Evolutionary conservation across 768 basidiomycete genomes (phyloP).

Genomic region (Suillus tomentosus): DNA sequence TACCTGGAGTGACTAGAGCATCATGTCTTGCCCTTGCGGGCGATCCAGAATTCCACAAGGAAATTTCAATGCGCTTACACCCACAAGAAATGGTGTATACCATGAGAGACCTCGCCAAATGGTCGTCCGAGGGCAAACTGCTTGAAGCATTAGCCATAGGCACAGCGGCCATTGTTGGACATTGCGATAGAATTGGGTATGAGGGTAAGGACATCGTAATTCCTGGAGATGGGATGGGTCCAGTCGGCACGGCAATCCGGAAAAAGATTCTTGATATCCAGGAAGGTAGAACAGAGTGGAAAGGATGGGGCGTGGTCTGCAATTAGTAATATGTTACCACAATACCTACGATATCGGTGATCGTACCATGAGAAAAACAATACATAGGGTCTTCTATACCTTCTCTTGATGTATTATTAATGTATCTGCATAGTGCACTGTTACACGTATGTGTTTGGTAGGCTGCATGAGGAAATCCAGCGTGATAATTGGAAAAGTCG

Average conservation of each 20-base stretch:
- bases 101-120: slow-evolving; percentile 58
- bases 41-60: slow-evolving; percentile 52
- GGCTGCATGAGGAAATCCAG: too few species aligned
- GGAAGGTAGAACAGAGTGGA: slow-evolving; percentile 61
- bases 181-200: slow-evolving; percentile 74
- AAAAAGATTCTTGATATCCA: slow-evolving; percentile 77
- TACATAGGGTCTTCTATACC: too few species aligned
- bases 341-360: too few species aligned
- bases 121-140: slow-evolving; percentile 59
- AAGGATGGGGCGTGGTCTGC: slow-evolving; percentile 63
- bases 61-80: slow-evolving; percentile 34
- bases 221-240: slow-evolving; percentile 53
- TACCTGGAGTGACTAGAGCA: slow-evolving; percentile 90
- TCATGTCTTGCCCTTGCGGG: slow-evolving; percentile 74
- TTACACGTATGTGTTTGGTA: too few species aligned
- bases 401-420: too few species aligned
- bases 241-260: slow-evolving; percentile 69
- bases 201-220: slow-evolving; percentile 62
- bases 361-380: too few species aligned
- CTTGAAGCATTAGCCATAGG: slow-evolving; percentile 87
- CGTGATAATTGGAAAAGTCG: too few species aligned
- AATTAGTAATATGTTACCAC: not conserved
- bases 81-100: slow-evolving; percentile 63
- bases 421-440: too few species aligned
- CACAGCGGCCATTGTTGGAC: slow-evolving; percentile 77